These are phyloP conservation scores for Phytophthora sojae DNA, from an alignment of 352 stramenopile genomes.

Conservation along the genomic window DNA sequence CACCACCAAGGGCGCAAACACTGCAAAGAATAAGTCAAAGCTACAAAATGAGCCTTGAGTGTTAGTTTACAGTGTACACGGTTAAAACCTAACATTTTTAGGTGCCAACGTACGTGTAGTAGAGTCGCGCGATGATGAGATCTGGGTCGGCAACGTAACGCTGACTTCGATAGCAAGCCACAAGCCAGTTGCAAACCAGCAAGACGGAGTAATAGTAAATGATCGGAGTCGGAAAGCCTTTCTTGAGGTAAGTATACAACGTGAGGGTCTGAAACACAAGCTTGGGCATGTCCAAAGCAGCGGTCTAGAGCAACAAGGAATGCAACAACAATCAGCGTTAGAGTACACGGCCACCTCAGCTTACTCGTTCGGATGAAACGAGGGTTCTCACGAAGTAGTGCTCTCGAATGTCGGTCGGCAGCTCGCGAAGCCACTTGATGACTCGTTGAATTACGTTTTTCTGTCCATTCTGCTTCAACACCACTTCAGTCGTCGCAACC, in stretches of 20 bases:
- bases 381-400: conserved; percentile 30
- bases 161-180: conserved; percentile 53
- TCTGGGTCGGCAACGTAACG: conserved; percentile 35
- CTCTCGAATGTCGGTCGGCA: conserved; percentile 29
- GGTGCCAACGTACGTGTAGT: conserved; percentile 19
- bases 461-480: background rate
- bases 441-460: background rate
- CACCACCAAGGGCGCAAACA: conserved; percentile 51
- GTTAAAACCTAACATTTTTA: background rate
- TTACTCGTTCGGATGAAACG: conserved; percentile 14
- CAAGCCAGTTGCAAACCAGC: conserved; percentile 50
- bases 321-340: background rate
- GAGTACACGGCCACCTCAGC: background rate
- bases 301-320: conserved; percentile 30
- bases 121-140: conserved; percentile 27
- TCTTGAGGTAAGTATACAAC: conserved; percentile 42
- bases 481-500: background rate
- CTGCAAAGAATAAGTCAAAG: conserved; percentile 62
- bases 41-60: conserved; percentile 11
- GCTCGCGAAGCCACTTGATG: conserved; percentile 13
- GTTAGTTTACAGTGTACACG: background rate
- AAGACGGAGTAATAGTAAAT: conserved; percentile 51
- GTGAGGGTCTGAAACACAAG: conserved; percentile 56
- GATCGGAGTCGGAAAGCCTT: conserved; percentile 47
- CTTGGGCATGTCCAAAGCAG: conserved; percentile 51